Base-by-base conservation (phyloP, 768 basidiomycete genomes). In the Vararia minispora region DNA sequence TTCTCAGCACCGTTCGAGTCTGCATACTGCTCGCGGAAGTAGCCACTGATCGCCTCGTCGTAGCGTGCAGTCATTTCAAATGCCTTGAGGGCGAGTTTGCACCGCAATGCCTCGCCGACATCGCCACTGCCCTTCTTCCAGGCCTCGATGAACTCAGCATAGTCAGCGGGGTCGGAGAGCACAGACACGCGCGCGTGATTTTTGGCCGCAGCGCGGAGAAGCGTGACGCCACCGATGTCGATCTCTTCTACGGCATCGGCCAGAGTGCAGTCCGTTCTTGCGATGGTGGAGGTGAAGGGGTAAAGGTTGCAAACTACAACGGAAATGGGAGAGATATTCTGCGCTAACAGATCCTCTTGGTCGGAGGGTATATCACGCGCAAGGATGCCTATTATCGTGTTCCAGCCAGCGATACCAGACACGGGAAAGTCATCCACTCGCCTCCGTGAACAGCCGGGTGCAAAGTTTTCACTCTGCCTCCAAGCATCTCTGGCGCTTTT, bases 231-330 rank as follows among this genome's bases (percentile, higher is more conserved):
- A 5, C 95, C 95, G 41, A 99, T 98, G 61, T 99, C 95, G 49
- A 99, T 84, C 61, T 99, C 95, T 58, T 99, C 95, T 42, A 98
- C 81, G 5, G 94, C 94, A 33, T 83, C 82, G 3, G 87, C 76
- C 43, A 97, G 75, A 9, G 88, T 91, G 62, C 91, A 92, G 47
- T 75, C 74, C 0, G 90, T 86, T 50, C 80, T 76, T 1, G 92
- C 73, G 56, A 94, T 86, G 33, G 92, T 95, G 16, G 79, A 74
- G 23, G 85, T 76, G 65, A 99, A 99, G 1, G 95, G 95, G 66
- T 99, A 98, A 37, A 99, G 77, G 59, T 99, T 99, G 77, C 95
- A 99, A 44, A 95, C 91, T 41, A 99, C 94, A 65, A 99, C 83
- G 40, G 84, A 79, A 63, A 98, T 97, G 45, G 87, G 86, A 5